Conservation (phyloP, 345 rosid genomes). For the Gossypium bickii region DNA sequence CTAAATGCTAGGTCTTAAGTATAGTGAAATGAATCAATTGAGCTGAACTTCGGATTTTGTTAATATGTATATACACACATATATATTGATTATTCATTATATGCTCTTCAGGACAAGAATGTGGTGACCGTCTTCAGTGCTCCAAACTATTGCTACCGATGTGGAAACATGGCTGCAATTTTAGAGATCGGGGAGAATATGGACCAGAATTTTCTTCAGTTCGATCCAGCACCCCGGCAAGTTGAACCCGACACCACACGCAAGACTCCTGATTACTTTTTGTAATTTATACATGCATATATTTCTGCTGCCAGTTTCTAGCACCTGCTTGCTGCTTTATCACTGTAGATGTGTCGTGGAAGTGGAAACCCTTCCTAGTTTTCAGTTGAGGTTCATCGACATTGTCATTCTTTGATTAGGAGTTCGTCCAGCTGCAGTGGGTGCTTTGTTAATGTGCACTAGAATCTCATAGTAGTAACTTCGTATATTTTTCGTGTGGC, state of each 20-base stretch:
- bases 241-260: slow-evolving; percentile 88
- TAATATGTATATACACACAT: too few species aligned
- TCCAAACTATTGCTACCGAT: slow-evolving; percentile 89
- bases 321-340: slow-evolving; percentile 25
- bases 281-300: slow-evolving; percentile 36
- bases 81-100: too few species aligned
- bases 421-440: slow-evolving; percentile 27
- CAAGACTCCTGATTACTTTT: slow-evolving; percentile 95
- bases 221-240: slow-evolving; percentile 92
- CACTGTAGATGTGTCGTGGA: slow-evolving; percentile 44
- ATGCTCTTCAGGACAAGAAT: slow-evolving; percentile 57
- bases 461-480: slow-evolving; percentile 20
- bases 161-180: slow-evolving; percentile 98
- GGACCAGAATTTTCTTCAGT: slow-evolving; percentile 47
- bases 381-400: slow-evolving; percentile 40
- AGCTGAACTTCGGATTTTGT: too few species aligned
- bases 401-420: slow-evolving; percentile 40
- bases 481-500: slow-evolving; percentile 24
- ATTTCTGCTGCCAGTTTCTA: slow-evolving; percentile 25
- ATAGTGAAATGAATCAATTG: too few species aligned
- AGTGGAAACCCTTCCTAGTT: slow-evolving; percentile 23
- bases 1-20: too few species aligned
- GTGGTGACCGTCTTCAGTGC: slow-evolving; percentile 96
- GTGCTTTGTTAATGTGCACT: slow-evolving; percentile 31
- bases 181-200: slow-evolving; percentile 55